phyloP scores from a whole-genome alignment of 1,284 basidiomycete genomes.

The Singerocomus inundabilis region DNA sequence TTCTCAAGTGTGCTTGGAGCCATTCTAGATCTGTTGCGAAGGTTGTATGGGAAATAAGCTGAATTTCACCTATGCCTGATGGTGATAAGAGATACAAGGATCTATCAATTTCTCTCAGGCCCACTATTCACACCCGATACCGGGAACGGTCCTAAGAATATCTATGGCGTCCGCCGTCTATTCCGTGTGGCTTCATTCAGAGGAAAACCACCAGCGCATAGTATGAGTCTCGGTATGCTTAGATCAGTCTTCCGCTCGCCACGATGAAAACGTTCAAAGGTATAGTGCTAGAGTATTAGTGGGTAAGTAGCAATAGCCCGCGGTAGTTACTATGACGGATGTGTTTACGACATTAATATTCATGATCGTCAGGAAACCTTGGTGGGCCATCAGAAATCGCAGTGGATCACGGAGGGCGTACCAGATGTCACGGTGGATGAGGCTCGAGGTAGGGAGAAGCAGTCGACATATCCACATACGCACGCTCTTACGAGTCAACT shows the following conservation, averaged over 20 bases:
- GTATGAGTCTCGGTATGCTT: too few species aligned
- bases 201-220: not conserved
- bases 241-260: not conserved
- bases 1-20: slow-evolving; percentile 23
- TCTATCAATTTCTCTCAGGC: slow-evolving; percentile 6
- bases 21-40: too few species aligned
- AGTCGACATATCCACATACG: not conserved
- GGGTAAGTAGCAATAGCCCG: slow-evolving; percentile 1
- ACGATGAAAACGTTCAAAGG: not conserved
- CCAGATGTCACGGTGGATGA: too few species aligned
- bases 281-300: slow-evolving; percentile 7
- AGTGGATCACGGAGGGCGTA: not conserved
- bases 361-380: not conserved
- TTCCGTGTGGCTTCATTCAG: not conserved
- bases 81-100: not conserved
- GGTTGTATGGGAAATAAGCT: too few species aligned
- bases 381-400: not conserved
- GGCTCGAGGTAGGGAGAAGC: not conserved
- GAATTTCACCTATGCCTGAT: not conserved
- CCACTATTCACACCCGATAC: not conserved
- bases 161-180: not conserved
- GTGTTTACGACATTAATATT: not conserved
- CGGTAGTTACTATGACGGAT: not conserved
- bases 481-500: not conserved
- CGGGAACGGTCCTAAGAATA: slow-evolving; percentile 3